phyloP scores from a whole-genome alignment of 2,329 filamentous ascomycete genomes.

The Pseudogymnoascus destructans region DNA sequence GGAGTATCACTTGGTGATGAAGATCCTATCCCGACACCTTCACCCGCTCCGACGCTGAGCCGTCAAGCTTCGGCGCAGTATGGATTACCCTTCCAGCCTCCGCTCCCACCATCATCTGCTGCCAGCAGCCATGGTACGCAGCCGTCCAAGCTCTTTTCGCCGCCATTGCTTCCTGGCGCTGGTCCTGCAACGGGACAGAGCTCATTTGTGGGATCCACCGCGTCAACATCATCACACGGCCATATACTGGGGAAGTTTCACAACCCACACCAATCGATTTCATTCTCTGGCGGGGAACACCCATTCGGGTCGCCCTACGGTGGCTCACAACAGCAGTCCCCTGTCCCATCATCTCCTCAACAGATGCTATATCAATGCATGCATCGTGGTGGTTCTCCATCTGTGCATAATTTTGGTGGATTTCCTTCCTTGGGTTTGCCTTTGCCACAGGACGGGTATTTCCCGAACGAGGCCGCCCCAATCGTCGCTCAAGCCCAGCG shows the following conservation, averaged over 20 bases:
- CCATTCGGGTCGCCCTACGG: slow-evolving; percentile 55
- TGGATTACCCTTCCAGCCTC: slow-evolving; percentile 71
- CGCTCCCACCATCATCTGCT: slow-evolving; percentile 65
- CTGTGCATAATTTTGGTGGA: slow-evolving; percentile 38
- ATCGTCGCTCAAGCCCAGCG: slow-evolving; percentile 32
- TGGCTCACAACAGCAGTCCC: slow-evolving; percentile 49
- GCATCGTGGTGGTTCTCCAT: slow-evolving; percentile 51
- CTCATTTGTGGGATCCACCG: slow-evolving; percentile 49
- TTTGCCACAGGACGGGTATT: slow-evolving; percentile 33
- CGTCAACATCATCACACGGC: slow-evolving; percentile 55
- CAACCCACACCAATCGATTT: slow-evolving; percentile 61
- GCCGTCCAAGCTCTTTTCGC: slow-evolving; percentile 41
- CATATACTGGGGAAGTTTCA: slow-evolving; percentile 40
- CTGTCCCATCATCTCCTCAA: slow-evolving; percentile 45
- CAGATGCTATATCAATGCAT: slow-evolving; percentile 38
- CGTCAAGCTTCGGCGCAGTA: slow-evolving; percentile 62
- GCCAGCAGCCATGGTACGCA: slow-evolving; percentile 51
- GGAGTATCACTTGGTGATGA: slow-evolving; percentile 73
- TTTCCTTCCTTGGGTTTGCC: slow-evolving; percentile 54
- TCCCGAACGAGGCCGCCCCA: slow-evolving; percentile 15
- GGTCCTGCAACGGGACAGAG: slow-evolving; percentile 48
- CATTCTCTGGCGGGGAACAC: slow-evolving; percentile 44
- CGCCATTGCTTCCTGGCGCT: slow-evolving; percentile 44
- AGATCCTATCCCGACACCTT: slow-evolving; percentile 51
- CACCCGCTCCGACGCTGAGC: slow-evolving; percentile 50